These are phyloP conservation scores for Willaertia magna DNA, from an alignment of 208 protist genomes.

Conservation along the genomic window DNA sequence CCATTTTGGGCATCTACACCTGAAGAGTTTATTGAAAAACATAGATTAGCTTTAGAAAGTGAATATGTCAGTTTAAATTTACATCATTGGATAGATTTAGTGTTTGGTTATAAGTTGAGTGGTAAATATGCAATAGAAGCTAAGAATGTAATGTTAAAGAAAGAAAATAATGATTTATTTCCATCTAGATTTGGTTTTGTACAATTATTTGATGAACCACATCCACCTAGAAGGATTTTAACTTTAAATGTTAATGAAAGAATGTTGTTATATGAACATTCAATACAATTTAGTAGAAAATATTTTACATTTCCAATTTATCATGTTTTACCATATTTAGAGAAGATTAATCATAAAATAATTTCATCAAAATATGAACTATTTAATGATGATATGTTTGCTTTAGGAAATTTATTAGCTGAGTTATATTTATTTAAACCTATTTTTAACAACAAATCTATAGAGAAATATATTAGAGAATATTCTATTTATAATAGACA, in stretches of 20 bases:
- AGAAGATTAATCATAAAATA: background rate
- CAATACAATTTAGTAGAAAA: background rate
- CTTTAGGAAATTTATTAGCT: background rate
- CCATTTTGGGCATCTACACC: conserved; percentile 36
- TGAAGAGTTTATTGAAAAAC: conserved; percentile 76
- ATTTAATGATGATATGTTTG: background rate
- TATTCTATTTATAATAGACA: background rate
- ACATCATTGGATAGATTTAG: conserved; percentile 97
- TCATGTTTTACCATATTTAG: background rate
- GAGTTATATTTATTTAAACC: background rate
- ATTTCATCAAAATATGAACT: background rate
- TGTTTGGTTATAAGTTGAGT: conserved; percentile 94
- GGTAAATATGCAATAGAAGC: conserved; percentile 82
- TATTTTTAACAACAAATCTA: background rate
- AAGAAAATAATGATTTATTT: background rate
- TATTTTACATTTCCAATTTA: background rate
- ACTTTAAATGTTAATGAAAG: background rate
- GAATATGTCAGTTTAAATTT: conserved; percentile 85
- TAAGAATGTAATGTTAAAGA: conserved; percentile 53
- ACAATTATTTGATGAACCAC: background rate
- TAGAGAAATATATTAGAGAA: background rate
- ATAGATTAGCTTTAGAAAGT: conserved; percentile 85
- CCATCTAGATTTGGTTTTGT: background rate
- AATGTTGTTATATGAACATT: background rate
- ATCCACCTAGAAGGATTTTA: background rate